phyloP scores from a whole-genome alignment of 768 basidiomycete genomes.

The Agaricus bisporus region DNA sequence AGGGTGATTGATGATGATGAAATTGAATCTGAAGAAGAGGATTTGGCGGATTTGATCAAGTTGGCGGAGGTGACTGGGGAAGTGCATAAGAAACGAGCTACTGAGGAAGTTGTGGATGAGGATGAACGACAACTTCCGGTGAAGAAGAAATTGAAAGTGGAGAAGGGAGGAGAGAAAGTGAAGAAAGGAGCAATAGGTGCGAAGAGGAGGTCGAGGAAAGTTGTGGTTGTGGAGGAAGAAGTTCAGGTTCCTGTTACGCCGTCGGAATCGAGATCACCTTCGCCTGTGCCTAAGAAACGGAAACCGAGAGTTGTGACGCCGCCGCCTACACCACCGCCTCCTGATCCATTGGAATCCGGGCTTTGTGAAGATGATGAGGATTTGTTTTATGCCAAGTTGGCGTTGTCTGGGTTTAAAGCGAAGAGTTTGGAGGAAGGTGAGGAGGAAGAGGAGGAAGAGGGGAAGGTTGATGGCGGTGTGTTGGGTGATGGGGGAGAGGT shows the following conservation, averaged over 20 bases:
- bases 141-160: slow-evolving; percentile 39
- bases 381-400: slow-evolving; percentile 68
- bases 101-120: slow-evolving; percentile 34
- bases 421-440: slow-evolving; percentile 16
- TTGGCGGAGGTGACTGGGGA: slow-evolving; percentile 23
- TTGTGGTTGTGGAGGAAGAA: slow-evolving; percentile 17
- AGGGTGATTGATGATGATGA: slow-evolving; percentile 37
- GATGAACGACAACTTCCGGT: slow-evolving; percentile 28
- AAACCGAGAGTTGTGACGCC: slow-evolving; percentile 27
- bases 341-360: slow-evolving; percentile 48
- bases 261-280: slow-evolving; percentile 39
- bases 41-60: slow-evolving; percentile 22
- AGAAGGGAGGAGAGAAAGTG: slow-evolving; percentile 19
- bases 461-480: not conserved
- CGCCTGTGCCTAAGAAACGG: slow-evolving; percentile 32
- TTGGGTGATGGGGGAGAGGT: slow-evolving; percentile 1
- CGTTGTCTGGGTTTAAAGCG: slow-evolving; percentile 36
- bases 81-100: slow-evolving; percentile 36
- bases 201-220: slow-evolving; percentile 28
- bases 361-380: slow-evolving; percentile 88
- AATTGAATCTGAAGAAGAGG: slow-evolving; percentile 60
- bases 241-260: slow-evolving; percentile 33
- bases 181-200: slow-evolving; percentile 26
- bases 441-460: slow-evolving; percentile 6
- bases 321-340: slow-evolving; percentile 42